Evolutionary conservation across 768 basidiomycete genomes (phyloP).

Genomic region (Floccularia luteovirens): DNA sequence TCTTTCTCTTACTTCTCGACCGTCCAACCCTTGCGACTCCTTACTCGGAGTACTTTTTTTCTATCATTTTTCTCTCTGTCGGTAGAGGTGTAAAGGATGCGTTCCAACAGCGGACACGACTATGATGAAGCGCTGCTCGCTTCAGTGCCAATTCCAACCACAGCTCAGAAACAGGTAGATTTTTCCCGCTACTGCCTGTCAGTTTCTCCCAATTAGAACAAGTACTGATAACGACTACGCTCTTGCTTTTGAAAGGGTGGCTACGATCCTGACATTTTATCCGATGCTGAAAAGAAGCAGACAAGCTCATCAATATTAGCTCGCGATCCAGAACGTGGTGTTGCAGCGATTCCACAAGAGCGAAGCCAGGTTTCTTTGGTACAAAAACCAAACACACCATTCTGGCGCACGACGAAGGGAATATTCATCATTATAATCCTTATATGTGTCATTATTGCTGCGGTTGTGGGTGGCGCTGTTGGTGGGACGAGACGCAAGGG

Average conservation of each 20-base stretch:
- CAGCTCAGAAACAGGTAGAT: slow-evolving; percentile 31
- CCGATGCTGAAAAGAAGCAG: slow-evolving; percentile 7
- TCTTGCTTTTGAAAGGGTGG: slow-evolving; percentile 13
- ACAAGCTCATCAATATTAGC: slow-evolving; percentile 8
- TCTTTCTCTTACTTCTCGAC: background rate
- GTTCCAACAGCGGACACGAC: slow-evolving; percentile 10
- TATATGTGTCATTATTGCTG: slow-evolving; percentile 36
- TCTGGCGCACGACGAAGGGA: slow-evolving; percentile 41
- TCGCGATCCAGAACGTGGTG: slow-evolving; percentile 7
- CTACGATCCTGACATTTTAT: slow-evolving; percentile 17
- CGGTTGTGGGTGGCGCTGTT: slow-evolving; percentile 43
- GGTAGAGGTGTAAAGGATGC: slow-evolving; percentile 12
- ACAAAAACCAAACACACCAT: slow-evolving; percentile 18
- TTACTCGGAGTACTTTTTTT: too few species aligned
- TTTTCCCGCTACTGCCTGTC: background rate
- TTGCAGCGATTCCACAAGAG: background rate
- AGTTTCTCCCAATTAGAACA: background rate
- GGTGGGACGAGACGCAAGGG: slow-evolving; percentile 31
- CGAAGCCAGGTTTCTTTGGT: background rate
- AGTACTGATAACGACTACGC: background rate
- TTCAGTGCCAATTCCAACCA: slow-evolving; percentile 32
- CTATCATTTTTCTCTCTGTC: too few species aligned
- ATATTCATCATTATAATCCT: slow-evolving; percentile 29
- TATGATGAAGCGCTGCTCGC: slow-evolving; percentile 28
- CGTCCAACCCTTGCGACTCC: slow-evolving; percentile 9